These are phyloP conservation scores for Escallonia herrerae DNA, from an alignment of 129 eudicot genomes.

Conservation along the genomic window DNA sequence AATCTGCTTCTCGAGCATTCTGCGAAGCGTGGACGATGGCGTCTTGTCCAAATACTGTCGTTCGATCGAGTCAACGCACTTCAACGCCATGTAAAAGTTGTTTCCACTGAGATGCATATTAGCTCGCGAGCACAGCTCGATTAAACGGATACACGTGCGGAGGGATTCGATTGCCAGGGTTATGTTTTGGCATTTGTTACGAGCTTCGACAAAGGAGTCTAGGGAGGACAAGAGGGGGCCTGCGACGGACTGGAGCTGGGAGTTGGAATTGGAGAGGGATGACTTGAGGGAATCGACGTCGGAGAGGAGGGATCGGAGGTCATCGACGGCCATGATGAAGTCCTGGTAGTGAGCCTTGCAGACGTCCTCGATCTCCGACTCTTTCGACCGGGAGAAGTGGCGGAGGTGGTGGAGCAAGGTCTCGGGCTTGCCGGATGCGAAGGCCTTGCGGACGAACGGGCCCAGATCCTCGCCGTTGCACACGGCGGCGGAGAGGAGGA, in stretches of 20 bases:
- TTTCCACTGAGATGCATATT: conserved; percentile 44
- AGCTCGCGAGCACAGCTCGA: conserved; percentile 70
- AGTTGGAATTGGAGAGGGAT: conserved; percentile 52
- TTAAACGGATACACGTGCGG: conserved; percentile 40
- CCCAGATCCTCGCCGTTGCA: conserved; percentile 83
- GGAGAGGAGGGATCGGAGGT: conserved; percentile 80
- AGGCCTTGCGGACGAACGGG: conserved; percentile 87
- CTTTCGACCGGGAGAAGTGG: conserved; percentile 72
- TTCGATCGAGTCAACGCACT: conserved; percentile 70
- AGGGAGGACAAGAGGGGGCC: conserved; percentile 63
- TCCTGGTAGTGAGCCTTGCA: conserved; percentile 93
- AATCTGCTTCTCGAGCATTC: conserved; percentile 83
- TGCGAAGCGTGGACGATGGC: conserved; percentile 57
- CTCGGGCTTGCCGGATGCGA: conserved; percentile 87
- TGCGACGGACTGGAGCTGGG: conserved; percentile 67
- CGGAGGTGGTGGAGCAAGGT: conserved; percentile 71
- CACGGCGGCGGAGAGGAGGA: conserved; percentile 88
- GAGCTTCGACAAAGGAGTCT: conserved; percentile 64
- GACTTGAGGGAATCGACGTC: conserved; percentile 83
- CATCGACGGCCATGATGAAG: conserved; percentile 91
- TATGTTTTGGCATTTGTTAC: conserved; percentile 55
- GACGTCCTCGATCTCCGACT: conserved; percentile 88
- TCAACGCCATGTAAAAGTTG: conserved; percentile 83
- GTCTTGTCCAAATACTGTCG: conserved; percentile 29
- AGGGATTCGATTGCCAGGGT: conserved; percentile 50